Base-by-base conservation (phyloP, 2,329 filamentous ascomycete genomes). In the Sarocladium kiliense region DNA sequence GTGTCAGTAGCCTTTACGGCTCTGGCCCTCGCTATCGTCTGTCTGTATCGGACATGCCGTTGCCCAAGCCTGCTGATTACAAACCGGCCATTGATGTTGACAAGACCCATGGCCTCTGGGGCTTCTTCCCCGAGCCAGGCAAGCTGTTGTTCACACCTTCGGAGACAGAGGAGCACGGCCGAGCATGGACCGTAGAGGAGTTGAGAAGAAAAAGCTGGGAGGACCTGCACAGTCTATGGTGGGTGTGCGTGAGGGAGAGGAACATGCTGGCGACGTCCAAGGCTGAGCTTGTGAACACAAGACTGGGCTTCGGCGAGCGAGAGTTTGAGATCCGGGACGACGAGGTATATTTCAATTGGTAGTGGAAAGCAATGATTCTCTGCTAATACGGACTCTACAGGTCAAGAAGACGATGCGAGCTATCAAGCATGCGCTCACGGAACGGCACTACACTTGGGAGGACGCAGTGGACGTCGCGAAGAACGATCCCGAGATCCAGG, bases 191-290 rank as follows among this genome's bases (percentile, higher is more conserved):
- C 11, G 85, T 89, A 7, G 83, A 90, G 72, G 94, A 99, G 75
- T 77, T 99, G 65, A 82, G 92, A 59, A 79, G 82, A 59, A 97
- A 97, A 75, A 91, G 87, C 59, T 99, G 91, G 89, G 90, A 96
- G 58, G 92, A 97, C 70, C 74, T 99, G 64, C 92, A 97, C 71
- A 77, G 79, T 58, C 78, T 99, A 66, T 99, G 93, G 91, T 99
- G 92, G 91, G 82, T 91, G 55, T 97, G 94, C 69, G 81, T 88
- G 58, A 91, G 89, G 74, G 94, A 99, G 75, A 80, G 89, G 64
- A 99, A 99, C 73, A 83, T 89, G 62, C 83, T 97, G 63, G 79
- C 84, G n/a, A 97, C 95, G 27, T 85, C 87, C 62, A 78, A 78
- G 54, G 71, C 78, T 56, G 91, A 96, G 75, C 80, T 89, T 63